Percentiles rank a stretch among this genome's conserved stretches.
These are phyloP conservation scores for Sordariomycetes sp. DNA, from an alignment of 2,329 filamentous ascomycete genomes.

Conservation along the genomic window DNA sequence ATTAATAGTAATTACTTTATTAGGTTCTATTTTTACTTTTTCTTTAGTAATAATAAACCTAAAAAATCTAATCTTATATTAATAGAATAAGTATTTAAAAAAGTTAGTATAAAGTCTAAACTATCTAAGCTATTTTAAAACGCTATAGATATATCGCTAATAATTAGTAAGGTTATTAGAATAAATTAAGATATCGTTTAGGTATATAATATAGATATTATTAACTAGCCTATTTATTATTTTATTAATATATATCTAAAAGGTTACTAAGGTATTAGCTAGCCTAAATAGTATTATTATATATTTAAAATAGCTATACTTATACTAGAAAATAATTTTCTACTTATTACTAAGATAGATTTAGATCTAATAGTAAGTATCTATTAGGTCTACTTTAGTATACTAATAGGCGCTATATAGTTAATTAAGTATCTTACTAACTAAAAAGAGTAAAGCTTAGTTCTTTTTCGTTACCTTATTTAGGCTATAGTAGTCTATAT, in stretches of 20 bases:
- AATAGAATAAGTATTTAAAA: not conserved
- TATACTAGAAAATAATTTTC: slow-evolving; percentile 18
- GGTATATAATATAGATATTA: slow-evolving; percentile 8
- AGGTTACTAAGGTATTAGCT: slow-evolving; percentile 9
- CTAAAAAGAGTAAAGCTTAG: slow-evolving; percentile 1
- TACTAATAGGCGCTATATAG: slow-evolving; percentile 1
- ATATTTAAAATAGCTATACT: slow-evolving; percentile 19
- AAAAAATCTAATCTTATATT: not conserved
- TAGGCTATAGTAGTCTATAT: slow-evolving; percentile 12
- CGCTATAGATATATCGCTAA: not conserved
- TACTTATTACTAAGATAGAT: slow-evolving; percentile 18
- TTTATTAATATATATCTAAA: slow-evolving; percentile 11
- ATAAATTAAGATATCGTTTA: not conserved
- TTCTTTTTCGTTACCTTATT: slow-evolving; percentile 16
- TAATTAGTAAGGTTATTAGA: not conserved
- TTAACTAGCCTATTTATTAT: slow-evolving; percentile 8
- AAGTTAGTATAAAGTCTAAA: not conserved
- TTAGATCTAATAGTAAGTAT: slow-evolving; percentile 16
- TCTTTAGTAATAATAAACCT: not conserved
- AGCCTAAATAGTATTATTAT: slow-evolving; percentile 16
- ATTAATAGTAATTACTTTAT: not conserved
- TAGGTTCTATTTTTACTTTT: not conserved
- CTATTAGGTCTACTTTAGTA: slow-evolving; percentile 9
- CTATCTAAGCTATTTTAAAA: not conserved
- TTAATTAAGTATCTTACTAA: not conserved